Evolutionary conservation across 352 stramenopile genomes (phyloP).

Genomic region (Elongisporangium prolatum): DNA sequence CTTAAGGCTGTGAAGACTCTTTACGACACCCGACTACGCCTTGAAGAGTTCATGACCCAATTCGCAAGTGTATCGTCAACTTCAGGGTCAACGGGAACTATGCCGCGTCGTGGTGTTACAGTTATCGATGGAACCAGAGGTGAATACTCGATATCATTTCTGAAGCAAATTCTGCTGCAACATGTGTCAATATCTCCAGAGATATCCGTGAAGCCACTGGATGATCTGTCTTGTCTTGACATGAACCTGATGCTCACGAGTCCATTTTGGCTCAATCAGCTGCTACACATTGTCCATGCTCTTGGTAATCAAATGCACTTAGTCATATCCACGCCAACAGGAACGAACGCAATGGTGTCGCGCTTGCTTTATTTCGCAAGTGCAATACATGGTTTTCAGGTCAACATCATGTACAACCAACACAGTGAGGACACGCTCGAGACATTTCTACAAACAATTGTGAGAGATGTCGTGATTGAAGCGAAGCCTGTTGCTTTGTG

Average conservation of each 20-base stretch:
- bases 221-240: conserved; percentile 7
- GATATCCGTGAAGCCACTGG: conserved; percentile 3
- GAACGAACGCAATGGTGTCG: conserved; percentile 8
- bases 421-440: background rate
- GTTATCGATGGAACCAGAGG: background rate
- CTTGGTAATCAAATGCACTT: conserved; percentile 22
- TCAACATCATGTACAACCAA: conserved; percentile 12
- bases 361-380: conserved; percentile 32
- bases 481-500: conserved; percentile 34
- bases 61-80: background rate
- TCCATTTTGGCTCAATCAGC: conserved; percentile 28
- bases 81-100: background rate
- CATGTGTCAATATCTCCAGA: conserved; percentile 15
- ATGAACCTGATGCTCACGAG: conserved; percentile 23
- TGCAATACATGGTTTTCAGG: conserved; percentile 28
- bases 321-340: conserved; percentile 16
- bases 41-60: conserved; percentile 9
- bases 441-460: conserved; percentile 7
- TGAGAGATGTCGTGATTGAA: conserved; percentile 21
- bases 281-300: conserved; percentile 30
- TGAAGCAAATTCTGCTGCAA: conserved; percentile 14
- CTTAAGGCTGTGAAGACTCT: conserved; percentile 10
- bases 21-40: conserved; percentile 19
- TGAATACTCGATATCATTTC: background rate
- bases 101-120: background rate